Conservation (phyloP, 108 stramenopile genomes). For the Skeletonema menzelii region DNA sequence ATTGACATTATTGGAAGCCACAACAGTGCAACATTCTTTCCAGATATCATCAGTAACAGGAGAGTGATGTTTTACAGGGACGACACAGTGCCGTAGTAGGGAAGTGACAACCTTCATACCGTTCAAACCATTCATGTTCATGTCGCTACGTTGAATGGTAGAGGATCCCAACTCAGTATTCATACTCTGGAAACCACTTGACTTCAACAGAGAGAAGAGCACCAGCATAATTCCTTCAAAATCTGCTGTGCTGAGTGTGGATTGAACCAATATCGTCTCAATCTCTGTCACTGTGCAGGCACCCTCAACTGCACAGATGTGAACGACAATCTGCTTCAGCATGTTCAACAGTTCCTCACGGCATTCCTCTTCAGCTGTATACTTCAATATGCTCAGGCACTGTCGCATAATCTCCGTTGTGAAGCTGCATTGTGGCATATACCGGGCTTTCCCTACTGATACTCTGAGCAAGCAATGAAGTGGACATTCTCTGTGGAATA, state of each 20-base stretch:
- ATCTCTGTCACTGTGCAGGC: neutral
- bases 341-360: constrained; percentile 7
- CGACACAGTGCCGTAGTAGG: constrained; percentile 5
- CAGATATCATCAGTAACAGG: constrained; percentile 2
- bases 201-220: constrained; percentile 3
- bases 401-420: constrained; percentile 14
- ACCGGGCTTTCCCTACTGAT: neutral
- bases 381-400: constrained; percentile 40
- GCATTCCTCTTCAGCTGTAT: neutral
- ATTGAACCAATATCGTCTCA: constrained; percentile 2
- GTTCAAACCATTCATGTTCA: neutral
- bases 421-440: neutral
- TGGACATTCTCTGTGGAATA: constrained; percentile 10
- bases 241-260: neutral
- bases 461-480: neutral
- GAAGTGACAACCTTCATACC: constrained; percentile 3
- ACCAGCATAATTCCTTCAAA: constrained; percentile 12
- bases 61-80: neutral
- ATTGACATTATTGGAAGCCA: constrained; percentile 1
- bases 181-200: neutral
- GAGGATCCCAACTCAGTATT: neutral
- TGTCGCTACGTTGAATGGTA: neutral
- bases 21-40: constrained; percentile 5
- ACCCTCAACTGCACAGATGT: constrained; percentile 21
- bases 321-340: constrained; percentile 15